Evolutionary conservation across 495 filamentous ascomycete genomes (phyloP).

Genomic region (Choiromyces venosus): DNA sequence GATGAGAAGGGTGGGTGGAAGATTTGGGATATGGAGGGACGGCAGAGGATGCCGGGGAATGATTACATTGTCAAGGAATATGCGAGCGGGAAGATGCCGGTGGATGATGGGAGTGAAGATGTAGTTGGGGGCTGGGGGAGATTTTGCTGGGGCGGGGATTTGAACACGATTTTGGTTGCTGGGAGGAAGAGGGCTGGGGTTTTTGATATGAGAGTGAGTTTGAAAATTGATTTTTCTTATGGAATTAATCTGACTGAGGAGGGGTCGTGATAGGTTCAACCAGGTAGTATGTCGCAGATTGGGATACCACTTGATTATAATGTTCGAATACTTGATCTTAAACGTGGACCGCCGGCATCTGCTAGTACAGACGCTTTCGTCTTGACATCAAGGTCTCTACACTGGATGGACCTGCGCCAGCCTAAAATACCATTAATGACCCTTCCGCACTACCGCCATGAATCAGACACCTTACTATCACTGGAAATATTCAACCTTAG

Average conservation of each 20-base stretch:
- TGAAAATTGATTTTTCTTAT: background rate
- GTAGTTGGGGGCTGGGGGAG: slow-evolving; percentile 26
- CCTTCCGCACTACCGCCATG: slow-evolving; percentile 23
- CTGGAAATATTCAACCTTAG: slow-evolving; percentile 20
- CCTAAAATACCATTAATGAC: too few species aligned
- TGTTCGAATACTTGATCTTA: slow-evolving; percentile 31
- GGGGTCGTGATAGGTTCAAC: background rate
- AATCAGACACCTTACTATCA: slow-evolving; percentile 19
- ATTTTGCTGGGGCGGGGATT: slow-evolving; percentile 33
- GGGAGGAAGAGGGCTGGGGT: slow-evolving; percentile 26
- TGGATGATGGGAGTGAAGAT: slow-evolving; percentile 4
- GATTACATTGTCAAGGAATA: slow-evolving; percentile 5
- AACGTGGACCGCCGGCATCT: slow-evolving; percentile 8
- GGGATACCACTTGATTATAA: slow-evolving; percentile 2
- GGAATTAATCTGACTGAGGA: background rate
- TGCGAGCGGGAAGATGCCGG: slow-evolving; percentile 15
- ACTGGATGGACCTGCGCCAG: too few species aligned
- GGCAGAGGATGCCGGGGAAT: slow-evolving; percentile 32
- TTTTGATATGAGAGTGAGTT: slow-evolving; percentile 36
- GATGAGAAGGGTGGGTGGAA: slow-evolving; percentile 70
- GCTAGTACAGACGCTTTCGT: slow-evolving; percentile 19
- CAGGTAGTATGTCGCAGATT: slow-evolving; percentile 3
- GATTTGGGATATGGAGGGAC: slow-evolving; percentile 62
- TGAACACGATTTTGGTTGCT: slow-evolving; percentile 30
- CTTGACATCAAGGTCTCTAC: slow-evolving; percentile 25